These are phyloP conservation scores for Amanita pallidorosea DNA, from an alignment of 768 basidiomycete species.

Conservation along the genomic window DNA sequence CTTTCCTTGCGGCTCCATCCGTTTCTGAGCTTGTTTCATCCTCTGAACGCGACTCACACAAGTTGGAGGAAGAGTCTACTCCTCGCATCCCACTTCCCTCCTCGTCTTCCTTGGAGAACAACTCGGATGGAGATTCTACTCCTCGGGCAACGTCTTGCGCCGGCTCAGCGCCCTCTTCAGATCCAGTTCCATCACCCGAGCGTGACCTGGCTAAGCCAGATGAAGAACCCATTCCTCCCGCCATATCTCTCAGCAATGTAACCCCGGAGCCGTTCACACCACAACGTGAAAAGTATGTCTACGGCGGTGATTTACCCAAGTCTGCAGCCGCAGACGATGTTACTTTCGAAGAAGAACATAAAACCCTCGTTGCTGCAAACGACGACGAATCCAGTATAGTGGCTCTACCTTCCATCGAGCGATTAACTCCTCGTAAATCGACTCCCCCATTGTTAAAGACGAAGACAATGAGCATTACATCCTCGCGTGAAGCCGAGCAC, in stretches of 20 bases:
- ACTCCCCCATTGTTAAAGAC: neutral
- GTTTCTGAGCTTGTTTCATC: neutral
- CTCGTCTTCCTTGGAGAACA: neutral
- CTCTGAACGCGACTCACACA: neutral
- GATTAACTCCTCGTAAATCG: neutral
- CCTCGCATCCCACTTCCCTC: too few species aligned
- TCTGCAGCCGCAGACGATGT: neutral
- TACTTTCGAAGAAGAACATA: neutral
- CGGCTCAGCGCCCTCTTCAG: neutral
- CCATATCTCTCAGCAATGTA: neutral
- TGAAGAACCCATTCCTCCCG: neutral
- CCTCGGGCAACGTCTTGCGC: neutral
- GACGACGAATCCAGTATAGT: neutral
- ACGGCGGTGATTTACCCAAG: neutral
- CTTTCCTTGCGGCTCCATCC: too few species aligned
- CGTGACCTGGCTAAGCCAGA: neutral
- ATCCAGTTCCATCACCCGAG: neutral
- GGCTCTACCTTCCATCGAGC: neutral
- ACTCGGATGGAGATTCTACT: neutral
- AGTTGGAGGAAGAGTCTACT: neutral
- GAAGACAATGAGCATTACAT: neutral
- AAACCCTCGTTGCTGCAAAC: neutral
- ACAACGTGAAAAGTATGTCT: too few species aligned
- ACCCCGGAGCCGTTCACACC: too few species aligned
- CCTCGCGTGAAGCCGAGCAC: neutral